phyloP scores from a whole-genome alignment of 1,284 basidiomycete genomes.

The Gymnopus androsaceus region DNA sequence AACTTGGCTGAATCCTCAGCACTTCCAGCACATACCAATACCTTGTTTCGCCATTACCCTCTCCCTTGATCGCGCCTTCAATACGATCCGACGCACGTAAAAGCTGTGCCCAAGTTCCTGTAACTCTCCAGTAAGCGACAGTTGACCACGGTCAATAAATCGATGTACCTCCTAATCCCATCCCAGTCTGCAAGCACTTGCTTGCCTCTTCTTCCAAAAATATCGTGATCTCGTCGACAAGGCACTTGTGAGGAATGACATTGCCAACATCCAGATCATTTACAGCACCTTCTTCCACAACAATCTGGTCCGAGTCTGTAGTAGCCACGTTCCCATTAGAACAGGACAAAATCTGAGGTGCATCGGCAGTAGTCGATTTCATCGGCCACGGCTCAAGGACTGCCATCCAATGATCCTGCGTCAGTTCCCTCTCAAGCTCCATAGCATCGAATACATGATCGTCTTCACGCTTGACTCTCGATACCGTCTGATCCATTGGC shows the following conservation, averaged over 20 bases:
- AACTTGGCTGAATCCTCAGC: constrained; percentile 13
- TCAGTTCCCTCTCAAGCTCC: constrained; percentile 5
- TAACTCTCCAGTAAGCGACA: no score
- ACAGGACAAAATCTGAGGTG: constrained; percentile 1
- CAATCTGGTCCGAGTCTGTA: neutral
- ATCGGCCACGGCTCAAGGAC: constrained; percentile 13
- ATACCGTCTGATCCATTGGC: neutral
- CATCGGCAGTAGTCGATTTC: neutral
- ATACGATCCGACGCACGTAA: constrained; percentile 10
- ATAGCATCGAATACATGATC: neutral
- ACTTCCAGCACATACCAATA: constrained; percentile 16
- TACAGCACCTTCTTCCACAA: constrained; percentile 8
- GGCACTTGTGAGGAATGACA: constrained; percentile 10
- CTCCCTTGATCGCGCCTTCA: neutral
- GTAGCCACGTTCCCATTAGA: constrained; percentile 8
- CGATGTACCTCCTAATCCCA: constrained; percentile 18
- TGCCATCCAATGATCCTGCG: constrained; percentile 6
- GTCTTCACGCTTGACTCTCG: neutral
- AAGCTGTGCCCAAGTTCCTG: constrained; percentile 16
- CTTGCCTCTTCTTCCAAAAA: constrained; percentile 8
- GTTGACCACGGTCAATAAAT: no score
- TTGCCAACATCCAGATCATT: constrained; percentile 8
- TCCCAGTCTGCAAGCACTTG: constrained; percentile 11
- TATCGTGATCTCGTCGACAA: constrained; percentile 10
- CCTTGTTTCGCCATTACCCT: neutral